Conservation (phyloP, 2,329 filamentous ascomycete species). For the Ophiognomonia clavigignenti-juglandacearum region DNA sequence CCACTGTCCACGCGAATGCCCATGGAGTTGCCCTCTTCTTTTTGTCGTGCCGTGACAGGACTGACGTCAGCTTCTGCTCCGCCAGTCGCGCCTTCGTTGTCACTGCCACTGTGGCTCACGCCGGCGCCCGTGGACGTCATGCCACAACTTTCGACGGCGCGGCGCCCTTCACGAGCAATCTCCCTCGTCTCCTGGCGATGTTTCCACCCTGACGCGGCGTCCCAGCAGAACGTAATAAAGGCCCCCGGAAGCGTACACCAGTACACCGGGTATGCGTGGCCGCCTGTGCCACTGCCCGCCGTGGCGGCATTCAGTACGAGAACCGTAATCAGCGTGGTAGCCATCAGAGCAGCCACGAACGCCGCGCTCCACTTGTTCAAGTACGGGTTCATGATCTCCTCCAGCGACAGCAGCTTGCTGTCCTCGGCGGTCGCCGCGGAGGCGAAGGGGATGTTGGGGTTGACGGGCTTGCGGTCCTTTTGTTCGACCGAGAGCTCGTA, state of each 20-base stretch:
- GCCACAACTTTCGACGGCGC: slow-evolving; percentile 35
- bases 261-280: slow-evolving; percentile 39
- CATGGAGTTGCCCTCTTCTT: no score
- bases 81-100: no score
- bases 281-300: slow-evolving; percentile 34
- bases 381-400: slow-evolving; percentile 73
- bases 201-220: slow-evolving; percentile 59
- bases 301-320: slow-evolving; percentile 60
- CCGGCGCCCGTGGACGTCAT: slow-evolving; percentile 20
- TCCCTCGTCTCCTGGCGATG: slow-evolving; percentile 57
- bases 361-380: slow-evolving; percentile 61
- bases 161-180: slow-evolving; percentile 51
- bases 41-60: no score
- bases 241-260: slow-evolving; percentile 67
- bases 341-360: slow-evolving; percentile 63
- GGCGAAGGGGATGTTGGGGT: slow-evolving; percentile 67
- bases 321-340: slow-evolving; percentile 59
- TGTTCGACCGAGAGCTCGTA: slow-evolving; percentile 59
- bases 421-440: slow-evolving; percentile 45
- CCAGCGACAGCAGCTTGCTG: slow-evolving; percentile 49
- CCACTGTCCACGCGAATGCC: no score
- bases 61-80: no score
- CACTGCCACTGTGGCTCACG: slow-evolving; percentile 26
- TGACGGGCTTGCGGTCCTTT: slow-evolving; percentile 53
- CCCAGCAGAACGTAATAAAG: slow-evolving; percentile 64